Conservation (phyloP, 768 basidiomycete genomes). For the Tulasnella sp. region DNA sequence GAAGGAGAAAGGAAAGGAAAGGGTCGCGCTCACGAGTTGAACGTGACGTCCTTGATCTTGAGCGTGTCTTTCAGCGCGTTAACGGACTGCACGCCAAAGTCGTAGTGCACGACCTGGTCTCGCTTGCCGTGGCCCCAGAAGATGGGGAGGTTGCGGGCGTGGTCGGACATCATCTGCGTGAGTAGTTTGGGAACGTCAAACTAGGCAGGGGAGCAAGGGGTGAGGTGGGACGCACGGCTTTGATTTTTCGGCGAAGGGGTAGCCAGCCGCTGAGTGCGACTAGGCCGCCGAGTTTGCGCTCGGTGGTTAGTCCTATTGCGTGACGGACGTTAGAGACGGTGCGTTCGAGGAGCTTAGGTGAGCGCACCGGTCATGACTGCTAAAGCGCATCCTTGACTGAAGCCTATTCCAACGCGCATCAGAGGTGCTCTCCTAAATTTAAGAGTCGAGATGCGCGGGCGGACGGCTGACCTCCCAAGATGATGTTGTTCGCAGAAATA, state of each 20-base stretch:
- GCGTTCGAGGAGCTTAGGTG: neutral
- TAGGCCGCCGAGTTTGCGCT: slow-evolving; percentile 59
- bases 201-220: neutral
- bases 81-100: slow-evolving; percentile 42
- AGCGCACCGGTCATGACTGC: slow-evolving; percentile 48
- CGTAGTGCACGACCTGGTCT: slow-evolving; percentile 60
- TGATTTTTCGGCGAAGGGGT: slow-evolving; percentile 52
- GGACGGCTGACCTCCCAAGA: slow-evolving; percentile 66
- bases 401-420: neutral
- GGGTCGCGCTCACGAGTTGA: slow-evolving; percentile 10
- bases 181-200: slow-evolving; percentile 4
- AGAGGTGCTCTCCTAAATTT: too few species aligned
- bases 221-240: slow-evolving; percentile 36
- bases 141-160: slow-evolving; percentile 53
- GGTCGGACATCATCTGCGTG: slow-evolving; percentile 47
- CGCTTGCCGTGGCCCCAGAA: slow-evolving; percentile 79
- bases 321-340: neutral
- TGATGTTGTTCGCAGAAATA: slow-evolving; percentile 54
- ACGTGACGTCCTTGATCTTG: slow-evolving; percentile 35
- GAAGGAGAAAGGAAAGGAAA: too few species aligned
- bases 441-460: neutral
- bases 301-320: slow-evolving; percentile 39
- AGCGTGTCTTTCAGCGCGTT: slow-evolving; percentile 44
- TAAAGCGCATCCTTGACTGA: slow-evolving; percentile 38
- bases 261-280: slow-evolving; percentile 71